Percentiles rank a stretch among this genome's conserved stretches.
Evolutionary conservation across 306 rosid species (phyloP).

Genomic region (Gynostemma pentaphyllum): DNA sequence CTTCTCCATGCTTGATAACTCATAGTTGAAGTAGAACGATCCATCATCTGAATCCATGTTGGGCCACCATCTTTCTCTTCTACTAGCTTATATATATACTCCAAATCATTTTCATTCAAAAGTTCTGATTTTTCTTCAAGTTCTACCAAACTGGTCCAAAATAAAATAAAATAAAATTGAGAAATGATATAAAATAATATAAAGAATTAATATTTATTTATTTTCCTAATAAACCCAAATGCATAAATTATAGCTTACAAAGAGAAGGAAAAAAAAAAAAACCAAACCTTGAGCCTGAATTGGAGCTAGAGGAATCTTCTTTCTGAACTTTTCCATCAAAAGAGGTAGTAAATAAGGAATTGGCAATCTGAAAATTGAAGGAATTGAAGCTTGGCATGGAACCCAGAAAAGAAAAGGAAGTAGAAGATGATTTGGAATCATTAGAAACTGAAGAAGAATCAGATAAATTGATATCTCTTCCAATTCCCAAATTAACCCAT

Average conservation of each 20-base stretch:
- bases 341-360: slow-evolving; percentile 21
- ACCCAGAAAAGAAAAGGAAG: slow-evolving; percentile 12
- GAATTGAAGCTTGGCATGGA: slow-evolving; percentile 26
- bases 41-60: slow-evolving; percentile 93
- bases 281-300: slow-evolving; percentile 43
- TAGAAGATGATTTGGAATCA: neutral
- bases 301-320: slow-evolving; percentile 12
- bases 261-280: slow-evolving; percentile 10
- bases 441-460: slow-evolving; percentile 20
- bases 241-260: neutral
- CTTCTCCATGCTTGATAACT: slow-evolving; percentile 64
- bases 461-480: too few relatives aligned
- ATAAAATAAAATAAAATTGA: neutral
- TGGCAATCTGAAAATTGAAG: slow-evolving; percentile 29
- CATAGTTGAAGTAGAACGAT: slow-evolving; percentile 66
- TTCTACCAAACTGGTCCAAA: slow-evolving; percentile 24
- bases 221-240: slow-evolving; percentile 1
- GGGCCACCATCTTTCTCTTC: slow-evolving; percentile 75
- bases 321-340: slow-evolving; percentile 10
- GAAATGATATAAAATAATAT: too few relatives aligned
- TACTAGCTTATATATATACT: slow-evolving; percentile 33
- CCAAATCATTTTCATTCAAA: slow-evolving; percentile 35
- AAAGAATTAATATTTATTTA: too few relatives aligned
- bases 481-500: slow-evolving; percentile 50
- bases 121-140: slow-evolving; percentile 21